A percentile compares a stretch with the other conserved stretches of the same genome.
Conservation (phyloP, 2,329 filamentous ascomycete genomes). For the Aureobasidium sp. region DNA sequence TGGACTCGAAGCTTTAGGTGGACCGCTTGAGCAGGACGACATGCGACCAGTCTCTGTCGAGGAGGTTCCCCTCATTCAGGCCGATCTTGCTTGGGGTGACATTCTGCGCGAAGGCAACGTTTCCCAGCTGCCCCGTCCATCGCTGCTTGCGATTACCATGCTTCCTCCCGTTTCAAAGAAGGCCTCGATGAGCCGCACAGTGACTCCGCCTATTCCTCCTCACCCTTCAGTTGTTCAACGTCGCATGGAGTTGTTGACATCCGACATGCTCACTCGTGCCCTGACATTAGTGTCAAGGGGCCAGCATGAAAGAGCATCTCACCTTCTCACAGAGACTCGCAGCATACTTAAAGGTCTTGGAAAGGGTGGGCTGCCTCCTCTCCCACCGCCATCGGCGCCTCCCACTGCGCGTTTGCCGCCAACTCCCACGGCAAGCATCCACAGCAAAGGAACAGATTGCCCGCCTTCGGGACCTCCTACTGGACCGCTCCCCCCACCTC, state of each 20-base stretch:
- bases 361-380: slow-evolving; percentile 86
- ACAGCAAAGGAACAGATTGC: slow-evolving; percentile 1
- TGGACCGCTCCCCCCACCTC: slow-evolving; percentile 18
- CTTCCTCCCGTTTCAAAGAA: slow-evolving; percentile 54
- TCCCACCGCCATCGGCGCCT: slow-evolving; percentile 48
- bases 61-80: slow-evolving; percentile 90
- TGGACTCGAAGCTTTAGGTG: slow-evolving; percentile 85
- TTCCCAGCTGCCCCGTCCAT: slow-evolving; percentile 80
- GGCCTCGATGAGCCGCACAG: slow-evolving; percentile 26
- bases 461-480: background rate
- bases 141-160: slow-evolving; percentile 91
- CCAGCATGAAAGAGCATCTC: slow-evolving; percentile 89
- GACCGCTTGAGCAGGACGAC: slow-evolving; percentile 78
- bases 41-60: slow-evolving; percentile 79
- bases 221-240: slow-evolving; percentile 93
- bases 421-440: slow-evolving; percentile 26
- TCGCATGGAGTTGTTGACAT: slow-evolving; percentile 94
- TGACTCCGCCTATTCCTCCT: slow-evolving; percentile 78
- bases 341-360: slow-evolving; percentile 93
- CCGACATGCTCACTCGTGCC: slow-evolving; percentile 92
- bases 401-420: slow-evolving; percentile 32
- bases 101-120: slow-evolving; percentile 82
- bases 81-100: slow-evolving; percentile 88
- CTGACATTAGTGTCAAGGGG: slow-evolving; percentile 83
- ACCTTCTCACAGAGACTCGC: slow-evolving; percentile 84